Percentiles rank a stretch among this genome's conserved stretches.
These are phyloP conservation scores for Suhomyces taliae DNA, from an alignment of 1,139 yeast species.

Conservation along the genomic window DNA sequence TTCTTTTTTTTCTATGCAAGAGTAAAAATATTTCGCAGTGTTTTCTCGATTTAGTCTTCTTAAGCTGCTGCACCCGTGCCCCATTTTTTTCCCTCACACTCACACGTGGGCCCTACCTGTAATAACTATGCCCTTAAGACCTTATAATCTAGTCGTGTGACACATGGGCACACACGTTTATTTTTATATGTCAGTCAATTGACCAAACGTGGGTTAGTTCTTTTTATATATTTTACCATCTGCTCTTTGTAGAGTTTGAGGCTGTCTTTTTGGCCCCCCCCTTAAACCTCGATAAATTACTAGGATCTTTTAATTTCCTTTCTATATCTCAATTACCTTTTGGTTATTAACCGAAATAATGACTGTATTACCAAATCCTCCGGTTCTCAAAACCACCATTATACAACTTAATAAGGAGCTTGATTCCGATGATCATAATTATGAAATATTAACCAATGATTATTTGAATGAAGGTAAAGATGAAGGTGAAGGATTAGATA, in stretches of 20 bases:
- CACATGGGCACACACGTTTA: slow-evolving; percentile 6
- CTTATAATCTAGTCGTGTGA: slow-evolving; percentile 4
- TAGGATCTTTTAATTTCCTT: too few relatives aligned
- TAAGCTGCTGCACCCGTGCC: neutral
- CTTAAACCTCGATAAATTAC: too few relatives aligned
- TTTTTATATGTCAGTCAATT: slow-evolving; percentile 1
- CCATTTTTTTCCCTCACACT: too few relatives aligned
- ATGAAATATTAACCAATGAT: slow-evolving; percentile 45
- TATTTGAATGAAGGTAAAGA: slow-evolving; percentile 16
- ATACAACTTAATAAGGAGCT: slow-evolving; percentile 56
- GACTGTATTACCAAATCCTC: slow-evolving; percentile 51
- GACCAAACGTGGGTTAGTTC: slow-evolving; percentile 5
- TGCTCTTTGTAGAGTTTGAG: neutral
- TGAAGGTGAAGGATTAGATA: slow-evolving; percentile 5
- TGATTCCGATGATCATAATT: slow-evolving; percentile 43
- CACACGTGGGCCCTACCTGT: neutral
- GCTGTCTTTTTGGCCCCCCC: neutral
- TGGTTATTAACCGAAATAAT: neutral
- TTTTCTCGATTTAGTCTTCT: too few relatives aligned
- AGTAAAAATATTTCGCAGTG: too few relatives aligned
- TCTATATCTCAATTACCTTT: neutral
- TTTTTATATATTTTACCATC: neutral
- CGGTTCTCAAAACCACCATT: slow-evolving; percentile 61
- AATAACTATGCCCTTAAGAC: neutral
- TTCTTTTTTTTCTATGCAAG: too few relatives aligned